These are phyloP conservation scores for Phaeosphaeria sp. DNA, from an alignment of 2,329 filamentous ascomycete genomes.

Conservation along the genomic window DNA sequence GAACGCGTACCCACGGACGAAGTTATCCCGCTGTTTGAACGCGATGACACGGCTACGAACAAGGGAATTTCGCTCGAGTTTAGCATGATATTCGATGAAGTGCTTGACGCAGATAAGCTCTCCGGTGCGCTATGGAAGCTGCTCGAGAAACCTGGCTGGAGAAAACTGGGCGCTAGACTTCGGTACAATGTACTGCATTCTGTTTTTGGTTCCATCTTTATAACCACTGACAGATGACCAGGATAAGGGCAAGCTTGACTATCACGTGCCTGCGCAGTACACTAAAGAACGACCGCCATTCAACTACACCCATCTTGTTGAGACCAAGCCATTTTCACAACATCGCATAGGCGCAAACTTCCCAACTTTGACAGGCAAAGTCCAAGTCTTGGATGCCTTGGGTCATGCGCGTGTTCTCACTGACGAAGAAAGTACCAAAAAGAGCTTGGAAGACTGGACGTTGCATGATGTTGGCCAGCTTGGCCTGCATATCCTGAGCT, in stretches of 20 bases:
- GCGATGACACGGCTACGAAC: slow-evolving; percentile 16
- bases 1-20: slow-evolving; percentile 25
- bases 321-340: slow-evolving; percentile 48
- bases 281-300: slow-evolving; percentile 50
- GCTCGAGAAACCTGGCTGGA: slow-evolving; percentile 55
- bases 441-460: slow-evolving; percentile 22
- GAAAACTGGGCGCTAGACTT: slow-evolving; percentile 55
- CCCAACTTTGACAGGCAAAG: slow-evolving; percentile 28
- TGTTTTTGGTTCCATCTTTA: background rate
- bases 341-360: slow-evolving; percentile 52
- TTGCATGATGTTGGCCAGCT: slow-evolving; percentile 21
- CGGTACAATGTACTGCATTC: slow-evolving; percentile 35
- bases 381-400: slow-evolving; percentile 8
- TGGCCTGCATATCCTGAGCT: slow-evolving; percentile 22
- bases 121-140: slow-evolving; percentile 45
- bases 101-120: slow-evolving; percentile 53
- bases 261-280: slow-evolving; percentile 51
- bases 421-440: slow-evolving; percentile 7
- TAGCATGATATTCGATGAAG: slow-evolving; percentile 55
- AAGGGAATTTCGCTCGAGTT: slow-evolving; percentile 17
- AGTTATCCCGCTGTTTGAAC: slow-evolving; percentile 24
- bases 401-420: slow-evolving; percentile 7
- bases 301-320: slow-evolving; percentile 47
- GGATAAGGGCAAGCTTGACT: slow-evolving; percentile 46
- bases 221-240: background rate